phyloP scores from a whole-genome alignment of 305 asterid species.

The Solanum aculeatissimum region DNA sequence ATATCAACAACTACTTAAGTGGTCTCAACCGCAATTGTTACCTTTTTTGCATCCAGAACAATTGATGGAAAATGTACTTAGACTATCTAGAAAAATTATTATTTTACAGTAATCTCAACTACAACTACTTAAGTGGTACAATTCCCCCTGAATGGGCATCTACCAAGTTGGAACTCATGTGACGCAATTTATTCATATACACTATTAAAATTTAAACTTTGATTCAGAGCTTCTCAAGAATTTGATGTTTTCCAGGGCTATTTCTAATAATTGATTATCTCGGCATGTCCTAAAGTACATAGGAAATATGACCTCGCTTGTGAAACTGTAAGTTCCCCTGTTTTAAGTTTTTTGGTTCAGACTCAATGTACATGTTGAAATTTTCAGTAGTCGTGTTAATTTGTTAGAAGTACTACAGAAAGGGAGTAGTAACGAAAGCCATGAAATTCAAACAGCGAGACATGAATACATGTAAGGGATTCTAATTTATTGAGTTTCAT shows the following conservation, averaged over 20 bases:
- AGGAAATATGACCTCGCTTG: constrained; percentile 42
- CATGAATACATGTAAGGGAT: no score
- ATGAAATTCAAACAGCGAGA: no score
- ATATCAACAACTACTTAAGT: no score
- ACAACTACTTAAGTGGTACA: constrained; percentile 49
- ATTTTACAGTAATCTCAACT: constrained; percentile 31
- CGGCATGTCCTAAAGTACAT: constrained; percentile 41
- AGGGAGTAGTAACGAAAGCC: no score
- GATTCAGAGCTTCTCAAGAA: background rate
- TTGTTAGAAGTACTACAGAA: constrained; percentile 20
- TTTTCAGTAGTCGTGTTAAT: background rate
- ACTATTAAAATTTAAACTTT: background rate
- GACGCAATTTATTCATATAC: constrained; percentile 1
- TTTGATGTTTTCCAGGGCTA: constrained; percentile 14
- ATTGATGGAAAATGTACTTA: no score
- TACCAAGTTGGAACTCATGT: constrained; percentile 24
- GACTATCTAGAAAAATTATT: no score
- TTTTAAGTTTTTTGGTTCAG: background rate
- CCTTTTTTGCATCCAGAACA: no score
- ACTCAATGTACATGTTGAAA: background rate
- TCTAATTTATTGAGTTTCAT: no score
- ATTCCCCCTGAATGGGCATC: constrained; percentile 56
- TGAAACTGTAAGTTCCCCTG: constrained; percentile 10
- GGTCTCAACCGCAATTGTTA: no score
- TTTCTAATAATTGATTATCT: constrained; percentile 35